Evolutionary conservation across 345 rosid genomes (phyloP).

Genomic region (Viola odorata): DNA sequence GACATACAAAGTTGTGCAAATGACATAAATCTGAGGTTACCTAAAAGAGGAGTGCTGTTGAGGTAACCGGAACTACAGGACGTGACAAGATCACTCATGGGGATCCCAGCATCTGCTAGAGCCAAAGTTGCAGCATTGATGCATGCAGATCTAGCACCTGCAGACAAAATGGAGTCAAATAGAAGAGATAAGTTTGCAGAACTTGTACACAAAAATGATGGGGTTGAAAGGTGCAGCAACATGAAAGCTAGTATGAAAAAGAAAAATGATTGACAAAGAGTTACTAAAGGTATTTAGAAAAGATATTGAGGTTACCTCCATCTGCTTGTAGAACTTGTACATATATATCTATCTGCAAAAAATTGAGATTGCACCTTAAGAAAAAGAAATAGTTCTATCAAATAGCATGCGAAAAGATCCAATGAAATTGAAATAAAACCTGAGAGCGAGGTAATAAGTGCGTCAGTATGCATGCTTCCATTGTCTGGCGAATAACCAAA

Average conservation of each 20-base stretch:
- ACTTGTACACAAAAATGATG: not conserved
- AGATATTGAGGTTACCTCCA: conserved; percentile 60
- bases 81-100: conserved; percentile 90
- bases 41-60: conserved; percentile 80
- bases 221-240: not conserved
- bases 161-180: no score
- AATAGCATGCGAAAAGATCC: not conserved
- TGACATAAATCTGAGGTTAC: conserved; percentile 17
- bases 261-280: not conserved
- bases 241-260: not conserved
- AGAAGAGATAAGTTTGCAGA: not conserved
- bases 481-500: conserved; percentile 82
- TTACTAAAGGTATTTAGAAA: not conserved
- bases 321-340: conserved; percentile 98
- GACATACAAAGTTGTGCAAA: no score
- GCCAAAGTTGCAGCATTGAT: conserved; percentile 97
- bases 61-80: conserved; percentile 96
- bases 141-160: conserved; percentile 57
- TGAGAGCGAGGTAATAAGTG: conserved; percentile 87
- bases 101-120: conserved; percentile 95
- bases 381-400: not conserved
- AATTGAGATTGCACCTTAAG: conserved; percentile 1
- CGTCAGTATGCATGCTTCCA: conserved; percentile 89
- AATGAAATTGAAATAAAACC: conserved; percentile 34
- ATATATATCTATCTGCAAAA: conserved; percentile 79